Evolutionary conservation across 305 asterid species (phyloP).

Genomic region (Fraxinus floribunda): DNA sequence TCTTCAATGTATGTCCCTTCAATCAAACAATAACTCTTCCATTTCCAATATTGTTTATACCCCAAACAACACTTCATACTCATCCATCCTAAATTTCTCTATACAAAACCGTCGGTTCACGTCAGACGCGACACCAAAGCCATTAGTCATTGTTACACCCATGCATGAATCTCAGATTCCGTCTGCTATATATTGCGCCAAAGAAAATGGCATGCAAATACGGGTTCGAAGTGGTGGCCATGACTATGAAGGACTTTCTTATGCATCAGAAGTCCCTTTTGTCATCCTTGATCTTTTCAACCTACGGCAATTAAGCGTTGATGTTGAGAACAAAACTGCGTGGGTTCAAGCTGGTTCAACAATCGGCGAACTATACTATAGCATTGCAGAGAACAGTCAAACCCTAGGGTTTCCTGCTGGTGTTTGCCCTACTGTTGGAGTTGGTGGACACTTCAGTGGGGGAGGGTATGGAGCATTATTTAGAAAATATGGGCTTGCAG

Average conservation of each 20-base stretch:
- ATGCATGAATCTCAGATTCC: conserved; percentile 26
- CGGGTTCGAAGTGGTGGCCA: conserved; percentile 38
- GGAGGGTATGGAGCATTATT: conserved; percentile 34
- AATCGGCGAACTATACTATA: conserved; percentile 30
- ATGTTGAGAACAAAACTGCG: conserved; percentile 21
- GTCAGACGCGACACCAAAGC: conserved; percentile 17
- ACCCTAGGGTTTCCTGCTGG: conserved; percentile 32
- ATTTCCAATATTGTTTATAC: conserved; percentile 15
- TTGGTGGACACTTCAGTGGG: conserved; percentile 39
- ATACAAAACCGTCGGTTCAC: conserved; percentile 30
- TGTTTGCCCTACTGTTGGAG: conserved; percentile 35
- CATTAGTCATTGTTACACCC: conserved; percentile 29
- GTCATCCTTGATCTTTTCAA: conserved; percentile 22
- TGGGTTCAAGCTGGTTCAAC: conserved; percentile 33
- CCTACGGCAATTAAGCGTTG: conserved; percentile 6
- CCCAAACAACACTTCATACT: conserved; percentile 20
- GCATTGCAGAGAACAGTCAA: conserved; percentile 17
- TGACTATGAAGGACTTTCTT: conserved; percentile 35
- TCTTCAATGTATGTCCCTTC: conserved; percentile 18
- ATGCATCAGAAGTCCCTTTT: conserved; percentile 22
- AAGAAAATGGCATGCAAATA: conserved; percentile 26
- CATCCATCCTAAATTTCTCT: conserved; percentile 25
- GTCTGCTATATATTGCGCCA: conserved; percentile 26
- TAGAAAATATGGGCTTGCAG: conserved; percentile 39
- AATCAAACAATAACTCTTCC: neutral